Conservation (phyloP, 805 yeast genomes). For the Lachancea waltii region DNA sequence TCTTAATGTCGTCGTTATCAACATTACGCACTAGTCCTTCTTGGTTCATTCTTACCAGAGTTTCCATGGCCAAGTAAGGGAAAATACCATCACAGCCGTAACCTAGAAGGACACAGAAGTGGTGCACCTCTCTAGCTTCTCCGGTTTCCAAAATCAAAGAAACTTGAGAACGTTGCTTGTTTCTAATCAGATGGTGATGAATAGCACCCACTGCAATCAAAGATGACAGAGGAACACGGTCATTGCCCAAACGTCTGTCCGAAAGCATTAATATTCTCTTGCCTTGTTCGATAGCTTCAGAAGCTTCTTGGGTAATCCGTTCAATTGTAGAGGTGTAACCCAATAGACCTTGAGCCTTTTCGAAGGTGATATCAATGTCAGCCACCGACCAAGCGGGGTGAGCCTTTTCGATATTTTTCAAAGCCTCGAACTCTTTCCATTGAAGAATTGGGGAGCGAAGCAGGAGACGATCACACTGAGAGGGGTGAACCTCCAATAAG, state of each 20-base stretch:
- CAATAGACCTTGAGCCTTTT: slow-evolving; percentile 69
- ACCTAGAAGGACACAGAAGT: slow-evolving; percentile 87
- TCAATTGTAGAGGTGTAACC: slow-evolving; percentile 85
- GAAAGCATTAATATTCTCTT: slow-evolving; percentile 70
- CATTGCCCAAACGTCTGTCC: slow-evolving; percentile 56
- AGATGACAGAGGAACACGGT: slow-evolving; percentile 76
- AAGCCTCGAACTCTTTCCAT: slow-evolving; percentile 65
- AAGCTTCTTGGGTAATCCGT: slow-evolving; percentile 79
- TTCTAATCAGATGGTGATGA: slow-evolving; percentile 92
- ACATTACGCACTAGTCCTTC: slow-evolving; percentile 62
- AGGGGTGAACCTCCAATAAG: slow-evolving; percentile 82
- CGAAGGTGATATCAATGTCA: slow-evolving; percentile 82
- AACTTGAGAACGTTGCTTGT: slow-evolving; percentile 92
- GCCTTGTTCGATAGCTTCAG: slow-evolving; percentile 71
- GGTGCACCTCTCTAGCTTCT: slow-evolving; percentile 97
- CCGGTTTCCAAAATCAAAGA: slow-evolving; percentile 90
- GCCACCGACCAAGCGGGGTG: slow-evolving; percentile 84
- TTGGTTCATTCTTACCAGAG: slow-evolving; percentile 73
- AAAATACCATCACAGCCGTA: slow-evolving; percentile 96
- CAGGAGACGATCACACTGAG: slow-evolving; percentile 83
- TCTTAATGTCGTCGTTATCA: slow-evolving; percentile 30
- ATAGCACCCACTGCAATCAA: slow-evolving; percentile 94
- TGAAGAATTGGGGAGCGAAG: slow-evolving; percentile 78
- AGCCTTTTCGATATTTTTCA: slow-evolving; percentile 62
- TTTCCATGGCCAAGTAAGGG: slow-evolving; percentile 90